Base-by-base conservation (phyloP, 768 basidiomycete genomes). In the Rhodotorula toruloides region DNA sequence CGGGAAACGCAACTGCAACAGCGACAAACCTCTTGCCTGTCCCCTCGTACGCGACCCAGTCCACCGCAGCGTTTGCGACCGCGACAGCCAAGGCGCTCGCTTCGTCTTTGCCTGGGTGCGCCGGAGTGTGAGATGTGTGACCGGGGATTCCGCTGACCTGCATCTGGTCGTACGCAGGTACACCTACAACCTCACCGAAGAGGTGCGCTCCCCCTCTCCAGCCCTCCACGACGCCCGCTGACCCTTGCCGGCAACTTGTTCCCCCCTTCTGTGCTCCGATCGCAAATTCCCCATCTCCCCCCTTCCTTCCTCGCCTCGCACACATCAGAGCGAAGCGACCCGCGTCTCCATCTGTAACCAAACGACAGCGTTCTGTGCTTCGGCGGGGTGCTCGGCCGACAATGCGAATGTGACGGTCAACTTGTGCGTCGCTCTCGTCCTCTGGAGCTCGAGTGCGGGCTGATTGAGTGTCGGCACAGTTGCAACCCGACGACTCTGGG, bases 171-270 rank as follows among this genome's bases (percentile, higher is more conserved):
- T 3, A 29, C 62, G n/a, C 1, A 54, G 59, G 5, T 66, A 61
- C 31, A 43, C n/a, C 10, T 66, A 66, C 65, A 66, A 66, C 54
- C 42, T 66, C 25, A 66, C 65, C 22, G n/a, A 50, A 27, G 65
- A 61, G 59, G 65, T 61, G 21, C 31, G 65, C 27, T 21, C 37
- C 14, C 19, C 32, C 31, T 22, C 17, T 56, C 37, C 25, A 6
- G 12, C 32, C 7, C 3, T 34, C 32, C 34, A 34, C 17, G 32
- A 57, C 31, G 13, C 29, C 3, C 31, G 9, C 2, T 14, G n/a
- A 11, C 22, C 34, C 27, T n/a, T 46, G 31, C 31, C 52, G 16
- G 17, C 52, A 7, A 8, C 25, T 22, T 32, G 12, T 46, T 42
- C 37, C 12, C 36, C 9, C 43, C 43, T 12, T 14, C 52, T 36